Base-by-base conservation (phyloP, 139 green algal species). In the Pleodorina starrii region DNA sequence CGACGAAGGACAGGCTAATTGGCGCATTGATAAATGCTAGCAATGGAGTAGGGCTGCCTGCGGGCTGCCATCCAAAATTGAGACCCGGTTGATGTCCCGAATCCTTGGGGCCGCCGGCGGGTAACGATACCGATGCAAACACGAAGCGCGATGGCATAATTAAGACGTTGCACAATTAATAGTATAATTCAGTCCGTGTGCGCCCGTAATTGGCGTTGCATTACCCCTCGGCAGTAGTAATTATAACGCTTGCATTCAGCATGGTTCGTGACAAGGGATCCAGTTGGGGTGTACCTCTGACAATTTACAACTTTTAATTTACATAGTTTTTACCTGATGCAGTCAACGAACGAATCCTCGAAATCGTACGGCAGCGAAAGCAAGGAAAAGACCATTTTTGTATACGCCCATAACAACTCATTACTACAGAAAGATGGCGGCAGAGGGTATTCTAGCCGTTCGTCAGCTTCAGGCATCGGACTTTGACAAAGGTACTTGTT, bases 401-500 rank as follows among this genome's bases (percentile, higher is more conserved):
- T n/a, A n/a, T n/a, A n/a, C n/a, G n/a, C n/a, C n/a, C n/a, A n/a
- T n/a, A n/a, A n/a, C n/a, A n/a, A n/a, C 54, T 27, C 29, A 12
- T 66, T 66, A 25, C 54, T 32, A 66, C 9, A 66, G 25, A 82
- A 69, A 46, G n/a, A 84, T 84, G 76, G 50, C 48, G 48, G 50
- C 48, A 11, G 76, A 32, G 6, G 35, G 27, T n/a, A 25, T 5
- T 23, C 38, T 88, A 9, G 16, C 66, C 10, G 71, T 92, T 23
- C 86, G 91, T 25, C 75, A 89, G 42, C 89, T 94, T 27, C 36
- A 86, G 54, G n/a, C 42, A 4, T 73, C 38, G 3, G 91, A 95
- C 48, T 93, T 79, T 78, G 86, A 88, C 17, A 93, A 92, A 84
- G 92, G 91, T 91, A 32, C 2, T 29, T 17, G 29, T 35, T n/a